These are phyloP conservation scores for Colletotrichum plurivorum DNA, from an alignment of 2,329 filamentous ascomycete species.

Conservation along the genomic window DNA sequence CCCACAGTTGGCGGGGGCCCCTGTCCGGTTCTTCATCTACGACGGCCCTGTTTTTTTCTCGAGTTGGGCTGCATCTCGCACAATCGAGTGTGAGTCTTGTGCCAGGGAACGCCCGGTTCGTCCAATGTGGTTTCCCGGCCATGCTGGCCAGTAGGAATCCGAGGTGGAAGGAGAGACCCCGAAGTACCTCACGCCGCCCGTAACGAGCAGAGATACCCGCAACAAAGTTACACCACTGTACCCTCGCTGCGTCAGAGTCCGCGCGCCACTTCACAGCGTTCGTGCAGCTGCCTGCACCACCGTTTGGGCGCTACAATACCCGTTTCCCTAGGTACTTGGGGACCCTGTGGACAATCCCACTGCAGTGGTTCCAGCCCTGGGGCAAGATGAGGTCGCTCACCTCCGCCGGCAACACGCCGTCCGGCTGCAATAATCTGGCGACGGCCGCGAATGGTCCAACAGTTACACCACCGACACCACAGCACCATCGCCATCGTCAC, in stretches of 20 bases:
- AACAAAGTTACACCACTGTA: no score
- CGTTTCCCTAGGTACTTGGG: background rate
- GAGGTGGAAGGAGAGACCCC: conserved; percentile 3
- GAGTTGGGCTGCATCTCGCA: no score
- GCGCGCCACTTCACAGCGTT: background rate
- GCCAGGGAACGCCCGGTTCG: conserved; percentile 29
- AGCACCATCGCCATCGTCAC: background rate
- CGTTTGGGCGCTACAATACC: background rate
- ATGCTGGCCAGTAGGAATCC: conserved; percentile 36
- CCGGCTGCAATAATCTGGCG: conserved; percentile 11
- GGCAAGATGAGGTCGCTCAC: conserved; percentile 33
- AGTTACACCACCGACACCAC: conserved; percentile 13
- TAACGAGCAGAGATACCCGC: no score
- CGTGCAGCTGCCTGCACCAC: conserved; percentile 14
- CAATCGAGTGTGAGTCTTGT: background rate
- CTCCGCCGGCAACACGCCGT: conserved; percentile 14
- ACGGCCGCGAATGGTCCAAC: conserved; percentile 7
- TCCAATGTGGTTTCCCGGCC: conserved; percentile 38
- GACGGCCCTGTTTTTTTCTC: conserved; percentile 1
- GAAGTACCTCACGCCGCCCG: background rate
- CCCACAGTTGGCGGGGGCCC: conserved; percentile 20
- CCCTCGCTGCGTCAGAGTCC: no score
- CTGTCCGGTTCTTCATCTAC: background rate
- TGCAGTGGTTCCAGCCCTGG: background rate
- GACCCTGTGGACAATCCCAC: background rate